Base-by-base conservation (phyloP, 1,284 basidiomycete species). In the Flammula alnicola region DNA sequence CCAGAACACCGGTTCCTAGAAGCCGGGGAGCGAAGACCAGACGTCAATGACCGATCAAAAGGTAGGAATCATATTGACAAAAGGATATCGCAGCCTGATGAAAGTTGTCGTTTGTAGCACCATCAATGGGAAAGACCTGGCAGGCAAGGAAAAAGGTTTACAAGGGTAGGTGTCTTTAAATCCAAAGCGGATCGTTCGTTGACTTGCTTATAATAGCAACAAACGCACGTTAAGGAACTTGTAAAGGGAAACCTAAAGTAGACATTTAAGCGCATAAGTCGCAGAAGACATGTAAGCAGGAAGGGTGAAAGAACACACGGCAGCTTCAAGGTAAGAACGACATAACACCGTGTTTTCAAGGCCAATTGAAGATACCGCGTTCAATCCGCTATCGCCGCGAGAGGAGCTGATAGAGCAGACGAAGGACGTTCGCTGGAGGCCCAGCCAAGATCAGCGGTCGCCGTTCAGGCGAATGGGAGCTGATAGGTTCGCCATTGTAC, bases 181-280 rank as follows among this genome's bases (percentile, higher is more conserved):
- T 44, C 20, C 30, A 33, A 44, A 26, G 33, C 36, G 11, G 32
- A 44, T 32, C 23, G 22, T 16, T 10, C 31, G n/a, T 44, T 5
- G 30, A 22, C 26, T 44, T 44, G 22, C 31, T 36, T 26, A 44
- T 7, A 36, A 36, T 44, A 44, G 42, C 27, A 17, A 26, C 10
- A n/a, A 42, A 22, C 19, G 27, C 40, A 42, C 17, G 40, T 44
- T 44, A 16, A 26, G 31, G 12, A 25, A 20, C 12, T 33, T 30
- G 16, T 22, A 12, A 33, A n/a, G 31, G 8, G 19, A 35, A 19
- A 11, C 43, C 43, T 25, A 32, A 44, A 44, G 32, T 44, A 44
- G 43, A 35, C 43, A 17, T 36, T 44, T 44, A 44, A 44, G 43
- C 43, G 36, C 43, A 44, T 32, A 44, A 44, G 43, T 20, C 43